Conservation (phyloP, 2,329 filamentous ascomycete genomes). For the Fusarium sp. region DNA sequence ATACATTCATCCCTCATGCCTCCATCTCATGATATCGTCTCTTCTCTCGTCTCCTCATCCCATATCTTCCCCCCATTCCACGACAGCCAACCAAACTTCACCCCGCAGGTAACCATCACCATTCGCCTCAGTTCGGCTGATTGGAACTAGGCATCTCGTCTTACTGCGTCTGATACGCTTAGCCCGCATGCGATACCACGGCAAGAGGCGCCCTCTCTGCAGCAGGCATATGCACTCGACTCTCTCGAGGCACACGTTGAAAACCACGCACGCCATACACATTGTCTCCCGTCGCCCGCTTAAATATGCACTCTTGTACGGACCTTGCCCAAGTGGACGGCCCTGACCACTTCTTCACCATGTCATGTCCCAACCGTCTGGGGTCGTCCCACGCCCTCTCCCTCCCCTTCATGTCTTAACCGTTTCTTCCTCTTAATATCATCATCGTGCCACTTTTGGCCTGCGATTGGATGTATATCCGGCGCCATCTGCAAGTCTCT, state of each 20-base stretch:
- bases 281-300: slow-evolving; percentile 10
- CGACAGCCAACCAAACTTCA: slow-evolving; percentile 25
- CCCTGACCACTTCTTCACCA: slow-evolving; percentile 9
- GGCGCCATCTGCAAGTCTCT: slow-evolving; percentile 23
- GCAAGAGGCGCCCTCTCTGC: slow-evolving; percentile 17
- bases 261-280: slow-evolving; percentile 5
- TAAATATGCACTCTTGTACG: slow-evolving; percentile 38
- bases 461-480: slow-evolving; percentile 49
- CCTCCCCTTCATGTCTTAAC: slow-evolving; percentile 23
- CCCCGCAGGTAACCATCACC: slow-evolving; percentile 24
- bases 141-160: slow-evolving; percentile 36
- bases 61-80: slow-evolving; percentile 23
- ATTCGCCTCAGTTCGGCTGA: slow-evolving; percentile 37
- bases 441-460: not conserved
- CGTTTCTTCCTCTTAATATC: not conserved
- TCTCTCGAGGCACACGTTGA: slow-evolving; percentile 24
- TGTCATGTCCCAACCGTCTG: slow-evolving; percentile 20
- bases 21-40: not conserved
- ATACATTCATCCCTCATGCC: not conserved
- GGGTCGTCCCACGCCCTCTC: slow-evolving; percentile 32
- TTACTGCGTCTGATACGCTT: slow-evolving; percentile 23
- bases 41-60: not conserved
- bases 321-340: slow-evolving; percentile 20
- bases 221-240: slow-evolving; percentile 42
- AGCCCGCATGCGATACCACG: slow-evolving; percentile 18